Base-by-base conservation (phyloP, 768 basidiomycete species). In the Amanita jacksonii region DNA sequence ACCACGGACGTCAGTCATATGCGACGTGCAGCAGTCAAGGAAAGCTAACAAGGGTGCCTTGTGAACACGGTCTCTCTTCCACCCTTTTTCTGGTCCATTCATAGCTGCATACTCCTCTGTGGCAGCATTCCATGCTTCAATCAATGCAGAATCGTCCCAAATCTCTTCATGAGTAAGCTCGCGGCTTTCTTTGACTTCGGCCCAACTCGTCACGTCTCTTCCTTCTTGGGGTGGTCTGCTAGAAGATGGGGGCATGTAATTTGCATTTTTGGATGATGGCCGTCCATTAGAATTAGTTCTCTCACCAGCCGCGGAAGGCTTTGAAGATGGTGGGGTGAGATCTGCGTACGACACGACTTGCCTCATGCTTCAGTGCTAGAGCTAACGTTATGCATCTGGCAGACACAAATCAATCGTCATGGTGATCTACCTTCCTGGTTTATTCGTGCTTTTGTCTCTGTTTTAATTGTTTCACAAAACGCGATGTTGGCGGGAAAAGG, bases 131-230 rank as follows among this genome's bases (percentile, higher is more conserved):
- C 87, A 89, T 15, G 87, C 87, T 41, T 83, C 72, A 35, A 90
- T 74, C 50, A 90, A 71, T 3, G 82, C 84, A 27, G 83, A 81
- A 57, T 90, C 87, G 51, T 90, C 87, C 87, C 87, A 90, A 28
- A 87, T 78, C 54, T 90, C 86, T 38, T 79, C 73, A 25, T 81
- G 72, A 7, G 80, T 76, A 46, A 87, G 68, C 43, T 77, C 69
- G 20, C 79, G 69, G 50, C 79, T 78, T 53, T 81, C 76, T 24
- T 70, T 68, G 20, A 46, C 22, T 8, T 16, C 50, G 47, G 24
- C 45, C 52, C 23, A 38, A 13, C n/a, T 43, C 44, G 22, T 49
- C 48, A 4, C 8, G 10, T 33, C 8, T 24, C 8, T n/a, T 7
- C 15, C 15, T 13, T 36, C 20, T 28, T 23, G 23, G 3, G 23